Evolutionary conservation across 176 grass and related monocot species (phyloP), one percentile per base, ranked within the genome.

Genomic region (Dendrocalamus sinicus): DNA sequence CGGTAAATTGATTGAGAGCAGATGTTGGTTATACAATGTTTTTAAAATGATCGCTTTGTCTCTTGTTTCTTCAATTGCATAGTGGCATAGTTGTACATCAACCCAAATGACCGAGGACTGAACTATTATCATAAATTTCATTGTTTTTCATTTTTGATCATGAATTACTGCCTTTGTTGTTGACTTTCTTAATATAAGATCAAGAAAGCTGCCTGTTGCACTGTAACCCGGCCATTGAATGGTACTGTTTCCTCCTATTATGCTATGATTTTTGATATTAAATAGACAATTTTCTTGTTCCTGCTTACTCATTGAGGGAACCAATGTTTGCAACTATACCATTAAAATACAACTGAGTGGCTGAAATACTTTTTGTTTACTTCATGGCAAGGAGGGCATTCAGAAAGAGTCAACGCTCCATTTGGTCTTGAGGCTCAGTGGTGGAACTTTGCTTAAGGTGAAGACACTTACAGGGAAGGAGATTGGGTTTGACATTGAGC

Each of bases 371-470:
- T 24, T 67, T 67, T 72, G 17, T 57, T 37, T 73, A 14, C 30
- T 74, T 82, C 78, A 97, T 90, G 92, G 93, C 83, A 94, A 97
- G 86, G 92, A 97, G 83, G 94, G 92, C 44, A 94, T 97, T 68
- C 95, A 97, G 79, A 94, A 97, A 80, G 95, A 97, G 77, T 94
- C 92, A 16, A 97, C 90, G 0, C 86, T 94, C 41, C 86, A 93
- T 75, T 79, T 94, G 81, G 95, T 97, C 43, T 80, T 97, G 81
- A 92, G 95, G 81, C 90, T 92, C 43, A 88, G 92, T 65, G 92
- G 95, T 77, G 90, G 92, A 76, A 97, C 88, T 23, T 91, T 97
- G 95, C 93, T 97, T 67, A 97, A 94, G 89, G 95, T 93, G 84
- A 97, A 91, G 87, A 94, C 89, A 73, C 92, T 94, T 37, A 93